Conservation (phyloP, 345 rosid genomes). For the Citrus maxima region DNA sequence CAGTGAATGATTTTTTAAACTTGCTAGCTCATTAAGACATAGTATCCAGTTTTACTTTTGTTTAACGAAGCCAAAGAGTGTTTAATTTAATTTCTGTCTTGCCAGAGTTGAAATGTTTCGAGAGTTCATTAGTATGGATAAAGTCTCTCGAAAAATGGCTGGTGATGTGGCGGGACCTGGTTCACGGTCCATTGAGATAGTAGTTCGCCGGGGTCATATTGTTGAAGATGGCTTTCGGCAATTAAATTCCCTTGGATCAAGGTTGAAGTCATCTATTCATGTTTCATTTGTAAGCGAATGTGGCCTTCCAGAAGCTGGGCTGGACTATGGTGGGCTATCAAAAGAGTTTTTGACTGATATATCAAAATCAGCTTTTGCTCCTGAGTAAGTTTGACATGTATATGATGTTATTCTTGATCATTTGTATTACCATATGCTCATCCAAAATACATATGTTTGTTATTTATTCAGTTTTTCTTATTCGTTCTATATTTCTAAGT, state of each 20-base stretch:
- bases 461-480: neutral
- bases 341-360: conserved; percentile 96
- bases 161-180: conserved; percentile 89
- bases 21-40: neutral
- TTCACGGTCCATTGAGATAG: conserved; percentile 79
- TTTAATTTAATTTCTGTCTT: conserved; percentile 28
- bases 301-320: conserved; percentile 98
- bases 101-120: conserved; percentile 94
- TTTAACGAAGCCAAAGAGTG: conserved; percentile 8
- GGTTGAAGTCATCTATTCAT: conserved; percentile 86
- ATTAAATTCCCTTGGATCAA: conserved; percentile 72
- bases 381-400: conserved; percentile 64
- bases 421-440: conserved; percentile 9
- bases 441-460: neutral
- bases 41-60: neutral
- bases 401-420: conserved; percentile 6
- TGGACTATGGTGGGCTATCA: conserved; percentile 96
- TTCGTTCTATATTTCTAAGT: conserved; percentile 13
- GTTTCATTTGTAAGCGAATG: conserved; percentile 95
- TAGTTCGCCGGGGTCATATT: conserved; percentile 82
- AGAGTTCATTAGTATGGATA: conserved; percentile 89
- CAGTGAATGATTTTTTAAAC: neutral
- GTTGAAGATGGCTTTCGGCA: conserved; percentile 95
- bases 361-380: conserved; percentile 85
- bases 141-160: conserved; percentile 80